Evolutionary conservation across 768 basidiomycete genomes (phyloP).

Genomic region (Trametes elegans): DNA sequence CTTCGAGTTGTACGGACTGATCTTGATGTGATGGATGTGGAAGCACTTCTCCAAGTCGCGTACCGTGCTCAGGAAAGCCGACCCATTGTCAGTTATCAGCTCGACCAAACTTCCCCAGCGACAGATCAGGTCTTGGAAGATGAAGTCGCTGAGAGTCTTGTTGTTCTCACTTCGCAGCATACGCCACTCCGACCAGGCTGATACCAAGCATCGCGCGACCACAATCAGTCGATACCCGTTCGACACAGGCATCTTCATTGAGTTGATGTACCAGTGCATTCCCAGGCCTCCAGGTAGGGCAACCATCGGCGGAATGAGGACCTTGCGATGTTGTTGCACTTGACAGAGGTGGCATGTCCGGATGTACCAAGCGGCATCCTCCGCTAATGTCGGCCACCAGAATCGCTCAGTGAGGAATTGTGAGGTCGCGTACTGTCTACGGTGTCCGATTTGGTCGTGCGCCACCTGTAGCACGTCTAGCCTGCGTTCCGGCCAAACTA

Average conservation of each 20-base stretch:
- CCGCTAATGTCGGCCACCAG: conserved; percentile 28
- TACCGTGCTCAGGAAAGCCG: too few relatives aligned
- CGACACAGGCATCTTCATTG: conserved; percentile 39
- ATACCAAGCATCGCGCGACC: conserved; percentile 34
- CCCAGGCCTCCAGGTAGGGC: conserved; percentile 27
- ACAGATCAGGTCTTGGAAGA: conserved; percentile 38
- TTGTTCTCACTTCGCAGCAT: conserved; percentile 31
- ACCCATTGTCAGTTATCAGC: conserved; percentile 48
- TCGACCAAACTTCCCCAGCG: conserved; percentile 38
- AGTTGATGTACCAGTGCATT: conserved; percentile 38
- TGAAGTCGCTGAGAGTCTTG: conserved; percentile 27
- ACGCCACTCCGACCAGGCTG: conserved; percentile 33
- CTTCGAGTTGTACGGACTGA: conserved; percentile 21
- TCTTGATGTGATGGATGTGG: conserved; percentile 35
- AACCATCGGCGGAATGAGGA: conserved; percentile 27
- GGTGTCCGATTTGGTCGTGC: conserved; percentile 26
- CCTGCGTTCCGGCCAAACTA: conserved; percentile 7
- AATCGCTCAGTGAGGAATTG: conserved; percentile 17
- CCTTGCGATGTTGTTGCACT: conserved; percentile 18
- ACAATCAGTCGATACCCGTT: conserved; percentile 40
- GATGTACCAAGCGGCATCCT: conserved; percentile 24
- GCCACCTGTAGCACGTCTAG: conserved; percentile 8
- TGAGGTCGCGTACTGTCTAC: conserved; percentile 15
- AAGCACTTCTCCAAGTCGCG: conserved; percentile 29
- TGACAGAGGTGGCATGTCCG: conserved; percentile 41